phyloP scores from a whole-genome alignment of 345 rosid genomes.

The Jatropha curcas region DNA sequence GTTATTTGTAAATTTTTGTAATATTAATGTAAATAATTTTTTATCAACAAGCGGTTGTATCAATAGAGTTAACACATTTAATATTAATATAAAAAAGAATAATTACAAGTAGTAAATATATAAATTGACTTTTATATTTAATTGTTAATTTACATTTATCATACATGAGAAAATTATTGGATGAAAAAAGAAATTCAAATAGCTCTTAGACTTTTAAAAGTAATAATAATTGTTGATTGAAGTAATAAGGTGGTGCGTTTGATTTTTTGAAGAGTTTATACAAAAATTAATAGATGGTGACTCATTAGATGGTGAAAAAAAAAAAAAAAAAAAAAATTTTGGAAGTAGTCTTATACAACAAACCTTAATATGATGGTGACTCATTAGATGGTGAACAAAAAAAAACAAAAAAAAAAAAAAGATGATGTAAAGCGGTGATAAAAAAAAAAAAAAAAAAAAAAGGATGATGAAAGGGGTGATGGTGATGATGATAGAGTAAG shows the following conservation, averaged over 20 bases:
- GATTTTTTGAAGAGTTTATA: slow-evolving; percentile 18
- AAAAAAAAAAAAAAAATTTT: too few relatives aligned
- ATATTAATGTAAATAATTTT: too few relatives aligned
- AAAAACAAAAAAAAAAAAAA: too few relatives aligned
- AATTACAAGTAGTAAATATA: too few relatives aligned
- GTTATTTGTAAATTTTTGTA: too few relatives aligned
- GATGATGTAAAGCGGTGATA: too few relatives aligned
- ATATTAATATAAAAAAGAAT: too few relatives aligned
- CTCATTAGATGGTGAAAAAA: not conserved
- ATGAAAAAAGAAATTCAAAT: not conserved
- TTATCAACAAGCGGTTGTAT: too few relatives aligned
- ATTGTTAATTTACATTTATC: not conserved
- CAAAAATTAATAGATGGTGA: not conserved
- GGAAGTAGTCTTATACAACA: too few relatives aligned
- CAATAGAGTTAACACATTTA: too few relatives aligned
- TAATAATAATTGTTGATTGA: not conserved
- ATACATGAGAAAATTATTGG: too few relatives aligned
- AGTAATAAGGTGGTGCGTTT: not conserved
- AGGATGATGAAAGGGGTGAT: slow-evolving; percentile 3
- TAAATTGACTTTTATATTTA: not conserved
- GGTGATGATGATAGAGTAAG: slow-evolving; percentile 24
- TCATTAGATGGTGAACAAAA: not conserved
- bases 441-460: too few relatives aligned
- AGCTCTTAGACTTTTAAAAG: not conserved
- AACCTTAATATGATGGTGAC: not conserved